Base-by-base conservation (phyloP, 805 yeast species). In the Zygoascus tannicola region DNA sequence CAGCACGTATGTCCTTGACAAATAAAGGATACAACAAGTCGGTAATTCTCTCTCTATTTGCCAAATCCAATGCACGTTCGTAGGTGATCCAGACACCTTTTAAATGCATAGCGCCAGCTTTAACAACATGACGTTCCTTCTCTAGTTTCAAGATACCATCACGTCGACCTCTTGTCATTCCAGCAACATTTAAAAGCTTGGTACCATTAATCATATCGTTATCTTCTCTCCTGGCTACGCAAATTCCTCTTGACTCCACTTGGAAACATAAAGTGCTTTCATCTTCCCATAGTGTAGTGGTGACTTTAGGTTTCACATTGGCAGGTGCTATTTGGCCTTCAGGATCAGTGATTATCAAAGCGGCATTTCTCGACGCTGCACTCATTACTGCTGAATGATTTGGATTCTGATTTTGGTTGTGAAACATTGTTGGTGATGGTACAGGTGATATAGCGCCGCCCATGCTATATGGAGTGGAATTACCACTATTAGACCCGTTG, bases 61-160 rank as follows among this genome's bases (percentile, higher is more conserved):
- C 94, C 75, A 83, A 80, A 28, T 84, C 81, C 34, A 78, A 67
- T 2, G 92, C 94, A 38, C 92, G 69, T 52, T 82, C 88, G 57
- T 83, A 82, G 2, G 92, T 92, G 48, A 83, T 82, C 94, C 94
- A 83, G 40, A 83, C 92, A 32, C 94, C 94, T 65, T 84, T 84
- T 55, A 83, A 68, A 61, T 84, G 87, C 88, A 84, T 83, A n/a
- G 87, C 79, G 3, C 94, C 94, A 48, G 84, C 81, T 63, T 84
- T 83, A 35, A 83, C 88, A 20, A 83, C 92, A 57, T 81, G 85
- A 35, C 92, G 69, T 38, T 77, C 73, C 56, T 81, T 80, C 59
- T 83, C 92, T 48, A 81, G 76, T 66, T 84, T 84, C 50, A 84
- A 69, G 49, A 84, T 78, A 19, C 94, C 92, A 63, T 84, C 94